Evolutionary conservation across 2,329 filamentous ascomycete genomes (phyloP), one percentile per base, ranked within the genome.

Genomic region (Plectosphaerella plurivora): DNA sequence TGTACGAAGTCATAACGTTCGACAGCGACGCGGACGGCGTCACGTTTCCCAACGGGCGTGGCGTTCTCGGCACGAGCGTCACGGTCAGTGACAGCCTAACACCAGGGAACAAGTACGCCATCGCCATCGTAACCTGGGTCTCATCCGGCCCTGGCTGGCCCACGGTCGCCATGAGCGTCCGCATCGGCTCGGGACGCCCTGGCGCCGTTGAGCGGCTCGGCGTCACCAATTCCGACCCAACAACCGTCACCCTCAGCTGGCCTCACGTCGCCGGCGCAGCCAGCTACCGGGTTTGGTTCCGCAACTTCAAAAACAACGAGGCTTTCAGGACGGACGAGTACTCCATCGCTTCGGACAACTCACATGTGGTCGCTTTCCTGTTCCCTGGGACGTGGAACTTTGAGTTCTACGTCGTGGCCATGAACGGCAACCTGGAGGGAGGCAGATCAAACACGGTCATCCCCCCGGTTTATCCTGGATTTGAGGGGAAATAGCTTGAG

Each of bases 371-470:
- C 11, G 37, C 39, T 11, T 57, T 58, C 25, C 45, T 59, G 16
- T 55, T 52, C 11, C 57, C 56, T 2, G 56, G 57, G 8, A 53
- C 53, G 8, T 60, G 57, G 57, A 54, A 55, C 48, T 59, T 54
- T 45, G 57, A 58, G 49, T 58, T 58, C 37, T 58, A 51, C 49
- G 53, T 60, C n/a, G 50, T 49, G 22, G 52, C 59, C 35, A 56
- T 52, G 36, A 60, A 60, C 33, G 59, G 59, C n/a, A 49, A 58
- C 45, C 41, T 51, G 5, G 56, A 60, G 41, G 51, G 48, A 20
- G 33, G 35, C 12, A 44, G 41, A 16, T 53, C 51, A 37, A 49
- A 47, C 8, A 37, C 25, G 14, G 22, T 53, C 8, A 15, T 49
- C 2, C 37, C 45, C 4, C 37, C 45, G 44, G 22, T 45, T 2